phyloP scores from a whole-genome alignment of 1,284 basidiomycete species.

The Sporisorium sorghi region DNA sequence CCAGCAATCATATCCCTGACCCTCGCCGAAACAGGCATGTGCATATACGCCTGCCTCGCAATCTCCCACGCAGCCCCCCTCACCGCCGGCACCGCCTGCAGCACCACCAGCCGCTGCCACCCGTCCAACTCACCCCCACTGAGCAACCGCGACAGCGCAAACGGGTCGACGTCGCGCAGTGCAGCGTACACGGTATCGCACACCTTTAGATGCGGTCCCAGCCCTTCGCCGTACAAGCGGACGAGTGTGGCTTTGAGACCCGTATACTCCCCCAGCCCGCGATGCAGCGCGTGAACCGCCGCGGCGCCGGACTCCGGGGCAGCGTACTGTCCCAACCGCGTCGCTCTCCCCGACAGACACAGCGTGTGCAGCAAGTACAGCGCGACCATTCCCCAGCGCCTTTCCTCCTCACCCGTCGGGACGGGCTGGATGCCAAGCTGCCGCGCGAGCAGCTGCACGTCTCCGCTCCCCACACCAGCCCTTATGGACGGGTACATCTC shows the following conservation, averaged over 20 bases:
- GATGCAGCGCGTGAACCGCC: slow-evolving; percentile 2
- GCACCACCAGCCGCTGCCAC: slow-evolving; percentile 33
- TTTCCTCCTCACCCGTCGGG: not conserved
- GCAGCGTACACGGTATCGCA: slow-evolving; percentile 26
- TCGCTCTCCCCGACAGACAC: slow-evolving; percentile 31
- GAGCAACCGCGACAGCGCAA: slow-evolving; percentile 12
- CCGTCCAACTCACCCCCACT: slow-evolving; percentile 10
- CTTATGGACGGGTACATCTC: slow-evolving; percentile 21
- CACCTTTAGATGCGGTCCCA: not conserved
- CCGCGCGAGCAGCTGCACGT: not conserved
- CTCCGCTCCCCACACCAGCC: not conserved
- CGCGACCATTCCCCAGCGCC: slow-evolving; percentile 4
- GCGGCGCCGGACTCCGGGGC: not conserved
- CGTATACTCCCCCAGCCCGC: slow-evolving; percentile 20
- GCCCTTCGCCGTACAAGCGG: not conserved
- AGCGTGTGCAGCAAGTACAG: slow-evolving; percentile 33
- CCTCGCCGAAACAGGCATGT: slow-evolving; percentile 22
- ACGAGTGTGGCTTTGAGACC: not conserved
- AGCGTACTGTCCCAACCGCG: slow-evolving; percentile 36
- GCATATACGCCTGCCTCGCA: slow-evolving; percentile 34
- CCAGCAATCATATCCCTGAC: slow-evolving; percentile 2
- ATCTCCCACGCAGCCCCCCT: slow-evolving; percentile 29
- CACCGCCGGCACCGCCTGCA: slow-evolving; percentile 18
- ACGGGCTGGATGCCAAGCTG: not conserved
- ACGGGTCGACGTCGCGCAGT: slow-evolving; percentile 22